Percentiles rank a stretch among this genome's conserved stretches.
These are phyloP conservation scores for Neonectria ditissima DNA, from an alignment of 2,329 filamentous ascomycete genomes.

Conservation along the genomic window DNA sequence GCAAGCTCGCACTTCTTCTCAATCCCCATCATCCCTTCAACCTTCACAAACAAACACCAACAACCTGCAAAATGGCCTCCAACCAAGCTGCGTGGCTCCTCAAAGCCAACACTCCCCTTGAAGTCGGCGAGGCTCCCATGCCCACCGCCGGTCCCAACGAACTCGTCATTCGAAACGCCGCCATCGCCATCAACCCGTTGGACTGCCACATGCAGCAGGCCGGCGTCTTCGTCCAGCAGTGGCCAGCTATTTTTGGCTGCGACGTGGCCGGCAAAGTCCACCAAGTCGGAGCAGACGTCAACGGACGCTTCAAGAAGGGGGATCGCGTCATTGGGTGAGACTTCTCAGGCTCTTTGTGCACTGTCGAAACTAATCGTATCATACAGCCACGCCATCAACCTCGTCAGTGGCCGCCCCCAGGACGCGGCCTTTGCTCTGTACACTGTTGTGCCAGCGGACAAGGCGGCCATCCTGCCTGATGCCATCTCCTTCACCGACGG, in stretches of 20 bases:
- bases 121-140: slow-evolving; percentile 42
- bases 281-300: slow-evolving; percentile 40
- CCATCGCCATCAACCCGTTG: slow-evolving; percentile 47
- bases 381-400: slow-evolving; percentile 38
- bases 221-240: slow-evolving; percentile 51
- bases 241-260: slow-evolving; percentile 45
- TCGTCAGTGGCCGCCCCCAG: slow-evolving; percentile 42
- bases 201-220: slow-evolving; percentile 45
- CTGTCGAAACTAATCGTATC: background rate
- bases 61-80: slow-evolving; percentile 30
- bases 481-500: slow-evolving; percentile 34
- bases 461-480: slow-evolving; percentile 45
- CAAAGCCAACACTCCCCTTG: slow-evolving; percentile 33
- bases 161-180: slow-evolving; percentile 38
- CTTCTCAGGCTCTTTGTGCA: too few species aligned
- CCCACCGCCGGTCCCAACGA: slow-evolving; percentile 32
- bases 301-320: slow-evolving; percentile 42
- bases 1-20: background rate
- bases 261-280: slow-evolving; percentile 49
- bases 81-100: slow-evolving; percentile 44
- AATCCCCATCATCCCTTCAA: background rate
- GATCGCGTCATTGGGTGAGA: slow-evolving; percentile 42
- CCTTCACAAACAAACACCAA: background rate
- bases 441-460: slow-evolving; percentile 36
- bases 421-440: slow-evolving; percentile 45